A percentile compares a stretch with the other conserved stretches of the same genome.
phyloP scores from a whole-genome alignment of 306 rosid genomes.

The Begonia fuchsioides region DNA sequence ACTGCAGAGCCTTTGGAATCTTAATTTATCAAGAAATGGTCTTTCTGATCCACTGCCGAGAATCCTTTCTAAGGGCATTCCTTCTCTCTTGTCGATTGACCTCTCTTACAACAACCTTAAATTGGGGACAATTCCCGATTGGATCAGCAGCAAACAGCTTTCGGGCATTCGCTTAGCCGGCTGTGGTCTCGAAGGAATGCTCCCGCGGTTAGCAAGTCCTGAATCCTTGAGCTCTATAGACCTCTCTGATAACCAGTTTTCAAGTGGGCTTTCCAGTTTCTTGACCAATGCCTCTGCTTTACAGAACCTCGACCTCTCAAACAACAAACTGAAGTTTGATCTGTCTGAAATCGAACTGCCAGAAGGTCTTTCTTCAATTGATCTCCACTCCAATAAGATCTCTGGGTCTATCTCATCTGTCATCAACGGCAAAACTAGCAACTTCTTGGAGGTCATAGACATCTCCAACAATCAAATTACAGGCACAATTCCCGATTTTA shows the following conservation, averaged over 20 bases:
- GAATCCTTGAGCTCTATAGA: slow-evolving; percentile 65
- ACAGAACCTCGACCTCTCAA: slow-evolving; percentile 65
- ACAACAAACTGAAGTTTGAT: slow-evolving; percentile 58
- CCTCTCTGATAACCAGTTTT: slow-evolving; percentile 58
- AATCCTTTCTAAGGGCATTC: slow-evolving; percentile 39
- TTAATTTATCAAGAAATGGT: slow-evolving; percentile 66
- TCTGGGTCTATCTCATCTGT: slow-evolving; percentile 51
- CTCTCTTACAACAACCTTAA: slow-evolving; percentile 70
- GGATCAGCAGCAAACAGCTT: slow-evolving; percentile 68
- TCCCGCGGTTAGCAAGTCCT: slow-evolving; percentile 48
- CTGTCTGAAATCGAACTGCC: slow-evolving; percentile 49
- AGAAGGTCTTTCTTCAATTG: slow-evolving; percentile 30
- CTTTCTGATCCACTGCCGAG: slow-evolving; percentile 53
- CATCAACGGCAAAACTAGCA: slow-evolving; percentile 37
- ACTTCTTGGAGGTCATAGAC: slow-evolving; percentile 62
- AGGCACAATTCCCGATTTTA: slow-evolving; percentile 51
- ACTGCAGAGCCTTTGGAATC: slow-evolving; percentile 72
- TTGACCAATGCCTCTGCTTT: slow-evolving; percentile 52
- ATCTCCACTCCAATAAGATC: slow-evolving; percentile 56
- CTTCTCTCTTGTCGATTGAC: slow-evolving; percentile 79
- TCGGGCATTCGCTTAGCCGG: slow-evolving; percentile 67
- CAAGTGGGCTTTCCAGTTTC: slow-evolving; percentile 42
- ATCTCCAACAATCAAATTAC: slow-evolving; percentile 64
- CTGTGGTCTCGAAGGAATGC: slow-evolving; percentile 56
- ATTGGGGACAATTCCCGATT: slow-evolving; percentile 64